Evolutionary conservation across 768 basidiomycete genomes (phyloP).

Genomic region (Termitomyces sp.): DNA sequence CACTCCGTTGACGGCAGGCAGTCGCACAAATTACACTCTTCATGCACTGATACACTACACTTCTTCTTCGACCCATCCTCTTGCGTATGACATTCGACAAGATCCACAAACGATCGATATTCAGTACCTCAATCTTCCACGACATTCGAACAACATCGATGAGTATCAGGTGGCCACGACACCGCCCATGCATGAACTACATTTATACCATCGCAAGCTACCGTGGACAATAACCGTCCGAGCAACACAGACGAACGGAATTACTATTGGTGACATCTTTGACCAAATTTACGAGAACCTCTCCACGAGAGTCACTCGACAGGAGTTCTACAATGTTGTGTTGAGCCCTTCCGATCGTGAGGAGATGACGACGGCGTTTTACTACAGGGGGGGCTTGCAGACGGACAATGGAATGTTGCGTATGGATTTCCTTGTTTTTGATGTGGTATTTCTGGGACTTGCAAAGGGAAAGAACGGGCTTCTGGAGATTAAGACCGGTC

Average conservation of each 20-base stretch:
- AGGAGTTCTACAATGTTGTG: conserved; percentile 45
- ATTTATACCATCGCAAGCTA: conserved; percentile 42
- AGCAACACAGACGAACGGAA: conserved; percentile 35
- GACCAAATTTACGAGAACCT: conserved; percentile 36
- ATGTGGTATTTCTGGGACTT: conserved; percentile 32
- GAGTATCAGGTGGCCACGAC: conserved; percentile 35
- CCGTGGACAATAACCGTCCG: conserved; percentile 52
- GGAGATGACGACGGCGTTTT: conserved; percentile 33
- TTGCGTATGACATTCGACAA: conserved; percentile 14
- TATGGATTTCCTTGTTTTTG: conserved; percentile 48
- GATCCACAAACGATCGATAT: conserved; percentile 10
- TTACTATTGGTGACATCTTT: conserved; percentile 48
- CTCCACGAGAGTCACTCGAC: conserved; percentile 29
- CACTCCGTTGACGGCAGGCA: neutral
- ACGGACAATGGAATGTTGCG: conserved; percentile 32
- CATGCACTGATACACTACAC: conserved; percentile 10
- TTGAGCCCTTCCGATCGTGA: conserved; percentile 39
- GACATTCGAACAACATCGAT: conserved; percentile 16
- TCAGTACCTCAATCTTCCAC: conserved; percentile 11
- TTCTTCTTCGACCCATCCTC: conserved; percentile 5
- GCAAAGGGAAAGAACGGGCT: conserved; percentile 22
- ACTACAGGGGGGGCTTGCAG: conserved; percentile 29
- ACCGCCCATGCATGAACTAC: conserved; percentile 42
- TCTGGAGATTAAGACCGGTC: conserved; percentile 27
- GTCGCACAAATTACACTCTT: conserved; percentile 3